phyloP scores from a whole-genome alignment of 2,329 filamentous ascomycete species.

The Nigrograna mackinnonii region DNA sequence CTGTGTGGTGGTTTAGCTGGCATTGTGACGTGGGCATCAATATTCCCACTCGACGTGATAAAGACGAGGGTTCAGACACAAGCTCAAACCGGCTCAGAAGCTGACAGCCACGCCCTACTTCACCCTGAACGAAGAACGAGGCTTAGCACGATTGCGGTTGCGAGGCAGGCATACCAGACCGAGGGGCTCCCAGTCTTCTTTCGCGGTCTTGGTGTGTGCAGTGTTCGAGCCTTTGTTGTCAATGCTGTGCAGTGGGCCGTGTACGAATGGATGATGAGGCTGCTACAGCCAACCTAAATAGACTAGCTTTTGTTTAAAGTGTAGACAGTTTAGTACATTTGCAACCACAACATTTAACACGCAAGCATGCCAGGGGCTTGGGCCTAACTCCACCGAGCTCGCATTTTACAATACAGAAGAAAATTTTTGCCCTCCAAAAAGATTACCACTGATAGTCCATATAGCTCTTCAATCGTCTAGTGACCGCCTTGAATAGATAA shows the following conservation, averaged over 20 bases:
- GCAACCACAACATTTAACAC: not conserved
- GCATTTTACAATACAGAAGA: slow-evolving; percentile 39
- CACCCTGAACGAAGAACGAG: slow-evolving; percentile 22
- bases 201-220: slow-evolving; percentile 80
- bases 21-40: slow-evolving; percentile 83
- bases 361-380: not conserved
- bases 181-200: slow-evolving; percentile 80
- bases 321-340: not conserved
- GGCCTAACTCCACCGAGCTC: slow-evolving; percentile 12
- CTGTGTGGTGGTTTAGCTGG: slow-evolving; percentile 87
- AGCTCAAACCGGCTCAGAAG: slow-evolving; percentile 9
- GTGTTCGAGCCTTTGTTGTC: slow-evolving; percentile 83
- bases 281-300: slow-evolving; percentile 24
- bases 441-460: no score
- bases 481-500: no score
- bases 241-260: slow-evolving; percentile 92
- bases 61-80: slow-evolving; percentile 92
- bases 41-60: slow-evolving; percentile 90
- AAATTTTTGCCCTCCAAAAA: slow-evolving; percentile 23
- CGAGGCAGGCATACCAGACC: slow-evolving; percentile 67
- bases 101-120: no score
- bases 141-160: slow-evolving; percentile 65
- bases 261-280: slow-evolving; percentile 83
- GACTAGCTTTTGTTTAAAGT: not conserved
- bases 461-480: no score